Evolutionary conservation across 352 stramenopile genomes (phyloP).

Genomic region (Phytophthora quininea): DNA sequence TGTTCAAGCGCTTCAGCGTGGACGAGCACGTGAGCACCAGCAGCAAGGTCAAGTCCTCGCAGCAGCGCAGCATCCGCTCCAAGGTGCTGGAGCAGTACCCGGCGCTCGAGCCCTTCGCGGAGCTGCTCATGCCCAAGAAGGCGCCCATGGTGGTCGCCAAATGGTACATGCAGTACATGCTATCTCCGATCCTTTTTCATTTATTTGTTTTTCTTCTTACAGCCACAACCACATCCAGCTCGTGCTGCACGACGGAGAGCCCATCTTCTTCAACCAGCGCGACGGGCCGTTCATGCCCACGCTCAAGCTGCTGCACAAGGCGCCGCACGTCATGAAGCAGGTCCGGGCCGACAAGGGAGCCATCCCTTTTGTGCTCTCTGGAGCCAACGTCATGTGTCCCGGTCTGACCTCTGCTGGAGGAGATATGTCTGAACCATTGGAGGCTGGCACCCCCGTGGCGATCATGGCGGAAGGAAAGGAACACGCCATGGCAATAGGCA

Average conservation of each 20-base stretch:
- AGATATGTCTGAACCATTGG: constrained; percentile 91
- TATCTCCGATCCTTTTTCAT: too few relatives aligned
- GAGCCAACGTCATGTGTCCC: constrained; percentile 99
- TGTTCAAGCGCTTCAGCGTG: constrained; percentile 97
- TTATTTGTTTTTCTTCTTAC: constrained; percentile 2
- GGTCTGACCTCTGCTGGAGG: constrained; percentile 96
- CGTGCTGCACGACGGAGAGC: constrained; percentile 89
- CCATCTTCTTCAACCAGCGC: constrained; percentile 96
- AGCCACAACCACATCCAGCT: constrained; percentile 92
- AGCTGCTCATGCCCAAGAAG: constrained; percentile 95
- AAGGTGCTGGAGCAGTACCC: constrained; percentile 95
- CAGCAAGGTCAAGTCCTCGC: constrained; percentile 97
- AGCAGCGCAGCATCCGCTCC: constrained; percentile 95
- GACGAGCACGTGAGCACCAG: constrained; percentile 94
- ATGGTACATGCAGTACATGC: constrained; percentile 48
- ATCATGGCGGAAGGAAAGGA: constrained; percentile 99
- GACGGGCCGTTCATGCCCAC: constrained; percentile 98
- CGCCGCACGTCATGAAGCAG: constrained; percentile 93
- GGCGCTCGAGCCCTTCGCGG: constrained; percentile 88
- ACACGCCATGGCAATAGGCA: constrained; percentile 95
- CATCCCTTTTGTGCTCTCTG: constrained; percentile 97
- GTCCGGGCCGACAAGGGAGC: constrained; percentile 97
- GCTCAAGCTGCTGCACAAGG: constrained; percentile 95
- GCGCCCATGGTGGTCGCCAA: constrained; percentile 92
- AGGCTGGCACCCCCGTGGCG: constrained; percentile 84